A percentile compares a stretch with the other conserved stretches of the same genome.
Evolutionary conservation across 768 basidiomycete species (phyloP).

Genomic region (Suillus subaureus): DNA sequence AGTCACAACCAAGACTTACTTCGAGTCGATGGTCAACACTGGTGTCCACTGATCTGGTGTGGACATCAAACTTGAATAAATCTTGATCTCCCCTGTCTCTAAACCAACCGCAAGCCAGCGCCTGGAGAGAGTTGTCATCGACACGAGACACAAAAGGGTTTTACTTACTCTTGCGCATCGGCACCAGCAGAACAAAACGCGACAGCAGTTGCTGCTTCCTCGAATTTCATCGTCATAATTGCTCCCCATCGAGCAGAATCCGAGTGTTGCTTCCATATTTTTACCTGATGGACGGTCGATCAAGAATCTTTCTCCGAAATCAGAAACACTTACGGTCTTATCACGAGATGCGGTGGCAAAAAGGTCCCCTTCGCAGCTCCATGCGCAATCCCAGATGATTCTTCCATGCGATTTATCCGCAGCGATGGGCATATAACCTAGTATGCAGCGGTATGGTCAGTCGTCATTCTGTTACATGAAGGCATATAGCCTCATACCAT

Average conservation of each 20-base stretch:
- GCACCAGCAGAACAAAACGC: constrained; percentile 51
- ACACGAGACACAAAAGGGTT: constrained; percentile 4
- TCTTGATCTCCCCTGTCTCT: constrained; percentile 75
- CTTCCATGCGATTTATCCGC: constrained; percentile 85
- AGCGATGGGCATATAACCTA: constrained; percentile 64
- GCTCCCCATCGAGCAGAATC: constrained; percentile 54
- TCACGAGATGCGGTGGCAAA: constrained; percentile 96
- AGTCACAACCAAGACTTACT: constrained; percentile 42
- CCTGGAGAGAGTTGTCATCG: constrained; percentile 25
- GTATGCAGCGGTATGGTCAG: not conserved
- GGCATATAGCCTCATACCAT: constrained; percentile 35
- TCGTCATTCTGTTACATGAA: not conserved
- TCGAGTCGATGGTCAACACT: constrained; percentile 46
- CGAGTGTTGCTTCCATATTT: constrained; percentile 64
- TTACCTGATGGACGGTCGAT: constrained; percentile 55
- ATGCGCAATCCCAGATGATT: constrained; percentile 96
- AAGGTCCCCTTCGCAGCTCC: constrained; percentile 72
- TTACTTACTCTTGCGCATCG: constrained; percentile 43
- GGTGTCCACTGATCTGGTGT: constrained; percentile 48
- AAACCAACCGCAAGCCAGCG: constrained; percentile 79
- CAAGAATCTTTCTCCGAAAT: not conserved
- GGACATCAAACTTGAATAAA: constrained; percentile 49
- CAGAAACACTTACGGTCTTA: constrained; percentile 68
- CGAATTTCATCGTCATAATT: constrained; percentile 62
- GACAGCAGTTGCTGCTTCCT: constrained; percentile 84